Evolutionary conservation across 345 rosid species (phyloP).

Genomic region (Aquilaria sinensis): DNA sequence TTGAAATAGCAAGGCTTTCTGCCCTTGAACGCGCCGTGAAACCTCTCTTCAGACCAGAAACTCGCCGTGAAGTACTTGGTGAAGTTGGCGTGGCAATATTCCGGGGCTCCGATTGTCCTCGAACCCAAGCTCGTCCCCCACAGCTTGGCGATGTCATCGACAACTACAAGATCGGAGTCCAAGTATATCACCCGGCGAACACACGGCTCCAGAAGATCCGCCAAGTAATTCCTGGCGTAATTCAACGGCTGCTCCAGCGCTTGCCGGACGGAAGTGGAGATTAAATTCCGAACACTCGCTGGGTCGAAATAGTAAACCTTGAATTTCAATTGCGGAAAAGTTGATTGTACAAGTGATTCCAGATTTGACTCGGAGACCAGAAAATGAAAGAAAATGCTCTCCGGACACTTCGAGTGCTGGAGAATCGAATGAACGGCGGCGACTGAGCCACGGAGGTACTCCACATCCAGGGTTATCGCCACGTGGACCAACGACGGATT

Average conservation of each 20-base stretch:
- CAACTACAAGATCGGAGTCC: constrained; percentile 71
- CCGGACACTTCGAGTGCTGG: constrained; percentile 61
- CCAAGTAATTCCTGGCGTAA: constrained; percentile 69
- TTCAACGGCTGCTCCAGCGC: constrained; percentile 78
- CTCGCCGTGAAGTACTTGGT: constrained; percentile 58
- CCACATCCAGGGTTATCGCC: constrained; percentile 68
- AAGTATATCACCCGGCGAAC: constrained; percentile 57
- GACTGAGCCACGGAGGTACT: constrained; percentile 66
- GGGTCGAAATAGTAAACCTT: constrained; percentile 65
- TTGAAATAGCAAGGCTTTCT: constrained; percentile 68
- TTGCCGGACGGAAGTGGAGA: constrained; percentile 71
- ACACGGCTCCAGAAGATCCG: constrained; percentile 77
- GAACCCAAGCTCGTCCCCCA: constrained; percentile 44
- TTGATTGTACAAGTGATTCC: constrained; percentile 51
- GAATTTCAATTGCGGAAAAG: constrained; percentile 55
- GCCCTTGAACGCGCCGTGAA: constrained; percentile 41
- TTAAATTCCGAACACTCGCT: constrained; percentile 45
- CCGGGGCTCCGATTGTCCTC: constrained; percentile 71
- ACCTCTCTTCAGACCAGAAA: constrained; percentile 53
- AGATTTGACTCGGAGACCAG: constrained; percentile 47
- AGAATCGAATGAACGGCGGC: constrained; percentile 72
- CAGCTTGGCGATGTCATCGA: constrained; percentile 61
- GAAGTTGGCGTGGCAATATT: constrained; percentile 78
- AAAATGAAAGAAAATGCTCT: constrained; percentile 66
- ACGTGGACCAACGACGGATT: constrained; percentile 67